These are phyloP conservation scores for Echinosophora koreensis DNA, from an alignment of 306 rosid genomes.

Conservation along the genomic window DNA sequence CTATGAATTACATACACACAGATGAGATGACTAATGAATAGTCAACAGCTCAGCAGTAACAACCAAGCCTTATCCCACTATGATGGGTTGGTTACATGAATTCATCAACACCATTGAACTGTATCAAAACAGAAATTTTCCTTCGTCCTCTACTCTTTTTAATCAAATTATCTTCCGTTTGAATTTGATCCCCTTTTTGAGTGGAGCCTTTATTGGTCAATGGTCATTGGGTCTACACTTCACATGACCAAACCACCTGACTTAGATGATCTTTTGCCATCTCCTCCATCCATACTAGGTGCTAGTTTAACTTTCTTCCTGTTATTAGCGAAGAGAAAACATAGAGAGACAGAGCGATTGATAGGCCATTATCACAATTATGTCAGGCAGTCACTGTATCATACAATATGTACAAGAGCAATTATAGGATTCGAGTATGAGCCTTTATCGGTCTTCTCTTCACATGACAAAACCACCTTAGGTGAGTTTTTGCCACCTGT, in stretches of 20 bases:
- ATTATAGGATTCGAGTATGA: neutral
- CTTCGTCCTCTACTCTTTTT: too few species aligned
- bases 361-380: neutral
- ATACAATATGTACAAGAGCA: neutral
- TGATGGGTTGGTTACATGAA: neutral
- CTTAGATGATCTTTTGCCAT: neutral
- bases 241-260: neutral
- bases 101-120: neutral
- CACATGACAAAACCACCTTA: neutral
- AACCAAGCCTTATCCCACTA: neutral
- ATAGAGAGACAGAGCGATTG: too few species aligned
- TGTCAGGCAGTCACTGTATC: neutral
- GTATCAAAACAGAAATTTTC: too few species aligned
- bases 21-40: neutral
- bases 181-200: neutral
- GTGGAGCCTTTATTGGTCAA: neutral
- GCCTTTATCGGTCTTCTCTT: neutral
- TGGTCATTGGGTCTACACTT: too few species aligned
- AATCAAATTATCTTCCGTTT: conserved; percentile 24
- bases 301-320: neutral
- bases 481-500: neutral
- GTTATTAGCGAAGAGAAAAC: too few species aligned
- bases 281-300: neutral
- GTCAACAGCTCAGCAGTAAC: neutral
- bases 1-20: neutral